Base-by-base conservation (phyloP, 129 eudicot species). In the Flaveria linearis region DNA sequence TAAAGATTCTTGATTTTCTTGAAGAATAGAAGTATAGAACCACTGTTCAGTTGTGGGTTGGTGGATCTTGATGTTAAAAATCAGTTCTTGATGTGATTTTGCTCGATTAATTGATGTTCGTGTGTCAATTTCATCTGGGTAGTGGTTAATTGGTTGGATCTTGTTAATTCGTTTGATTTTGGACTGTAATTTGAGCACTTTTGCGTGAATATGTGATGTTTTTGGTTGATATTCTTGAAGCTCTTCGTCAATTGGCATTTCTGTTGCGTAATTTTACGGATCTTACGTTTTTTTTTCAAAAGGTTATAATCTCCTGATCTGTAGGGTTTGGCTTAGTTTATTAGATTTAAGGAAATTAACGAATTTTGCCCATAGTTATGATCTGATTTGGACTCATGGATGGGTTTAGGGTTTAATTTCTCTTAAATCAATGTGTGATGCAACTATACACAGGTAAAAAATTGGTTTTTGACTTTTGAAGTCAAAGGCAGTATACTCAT, bases 51-150 rank as follows among this genome's bases (percentile, higher is more conserved):
- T 69, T 85, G 39, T 69, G 25, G 53, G 15, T 33, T 46, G 23
- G 9, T 62, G 63, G 49, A 50, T 20, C 8, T 79, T 75, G 73
- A 18, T 80, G 33, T 33, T 81, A 50, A 36, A 62, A 50, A 36
- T 4, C 43, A 62, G 5, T 26, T 78, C 72, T 68, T 47, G 41
- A 57, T 70, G 62, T 60, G 18, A 30, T 71, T 63, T 51, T 60
- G 49, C 43, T 71, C 12, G 17, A 51, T 74, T 52, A 66, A 25
- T 56, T 62, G 25, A 68, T 50, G 69, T 64, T 74, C 53, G 42
- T 76, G 50, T 49, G 43, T 13, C 41, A 25, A 15, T 74, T 50
- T 8, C 58, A 7, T 74, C 63, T 83, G 77, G 90, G 82, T 60
- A 39, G 70, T 83, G 61, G 15, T 20, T 73, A 11, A 55, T 77